Evolutionary conservation across 169 alveolate genomes (phyloP).

Genomic region (Cryptosporidium bovis): DNA sequence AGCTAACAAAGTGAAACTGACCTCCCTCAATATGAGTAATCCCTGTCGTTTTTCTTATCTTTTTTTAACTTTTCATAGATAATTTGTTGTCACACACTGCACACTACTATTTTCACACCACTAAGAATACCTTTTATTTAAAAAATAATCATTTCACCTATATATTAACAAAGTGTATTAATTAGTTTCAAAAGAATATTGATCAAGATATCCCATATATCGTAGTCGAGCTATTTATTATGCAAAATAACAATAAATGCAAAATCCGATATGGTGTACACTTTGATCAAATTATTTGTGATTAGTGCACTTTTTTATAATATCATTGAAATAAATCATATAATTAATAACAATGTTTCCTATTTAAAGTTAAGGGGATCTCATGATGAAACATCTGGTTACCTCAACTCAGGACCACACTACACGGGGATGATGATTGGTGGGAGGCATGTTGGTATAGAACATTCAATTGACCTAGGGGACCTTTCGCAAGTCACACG

Average conservation of each 20-base stretch:
- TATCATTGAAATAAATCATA: background rate
- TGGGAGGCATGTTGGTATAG: constrained; percentile 74
- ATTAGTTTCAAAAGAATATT: too few relatives aligned
- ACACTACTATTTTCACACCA: too few relatives aligned
- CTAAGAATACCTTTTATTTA: too few relatives aligned
- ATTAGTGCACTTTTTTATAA: background rate
- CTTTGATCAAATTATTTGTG: too few relatives aligned
- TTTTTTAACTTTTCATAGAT: background rate
- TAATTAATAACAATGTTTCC: background rate
- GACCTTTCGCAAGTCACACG: constrained; percentile 57
- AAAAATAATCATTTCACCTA: too few relatives aligned
- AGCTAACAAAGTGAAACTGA: background rate
- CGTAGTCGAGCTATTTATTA: too few relatives aligned
- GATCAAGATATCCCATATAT: too few relatives aligned
- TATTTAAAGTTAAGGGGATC: constrained; percentile 46
- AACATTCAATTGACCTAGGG: constrained; percentile 66
- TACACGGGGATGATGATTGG: constrained; percentile 75
- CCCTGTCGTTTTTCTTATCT: background rate
- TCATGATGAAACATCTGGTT: constrained; percentile 1
- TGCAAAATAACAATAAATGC: too few relatives aligned
- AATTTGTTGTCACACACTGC: background rate
- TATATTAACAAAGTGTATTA: too few relatives aligned
- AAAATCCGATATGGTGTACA: too few relatives aligned
- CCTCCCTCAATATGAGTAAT: background rate
- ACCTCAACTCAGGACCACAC: constrained; percentile 54